These are phyloP conservation scores for Shiraia sp. DNA, from an alignment of 2,329 filamentous ascomycete species.

Conservation along the genomic window DNA sequence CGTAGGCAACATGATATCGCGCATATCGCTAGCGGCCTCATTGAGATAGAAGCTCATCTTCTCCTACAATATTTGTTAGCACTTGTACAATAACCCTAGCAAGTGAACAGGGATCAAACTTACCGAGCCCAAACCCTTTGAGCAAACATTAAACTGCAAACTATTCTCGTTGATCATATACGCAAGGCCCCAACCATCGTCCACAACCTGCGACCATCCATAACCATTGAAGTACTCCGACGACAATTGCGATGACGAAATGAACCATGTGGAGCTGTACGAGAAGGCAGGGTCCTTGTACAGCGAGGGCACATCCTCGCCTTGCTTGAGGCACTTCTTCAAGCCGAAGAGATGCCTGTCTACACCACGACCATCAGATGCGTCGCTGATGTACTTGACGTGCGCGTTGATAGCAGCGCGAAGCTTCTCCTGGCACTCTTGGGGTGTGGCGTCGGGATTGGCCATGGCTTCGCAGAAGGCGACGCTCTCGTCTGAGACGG, in stretches of 20 bases:
- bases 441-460: conserved; percentile 65
- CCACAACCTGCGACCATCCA: conserved; percentile 97
- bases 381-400: conserved; percentile 86
- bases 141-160: conserved; percentile 97
- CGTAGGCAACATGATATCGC: conserved; percentile 81
- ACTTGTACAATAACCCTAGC: too few relatives aligned
- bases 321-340: conserved; percentile 82
- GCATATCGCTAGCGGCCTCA: conserved; percentile 87
- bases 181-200: conserved; percentile 93
- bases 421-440: conserved; percentile 74
- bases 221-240: conserved; percentile 99
- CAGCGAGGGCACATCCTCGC: conserved; percentile 78
- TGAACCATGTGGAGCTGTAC: conserved; percentile 87
- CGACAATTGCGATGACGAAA: conserved; percentile 86
- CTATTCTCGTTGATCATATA: conserved; percentile 99
- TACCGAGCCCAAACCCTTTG: conserved; percentile 81
- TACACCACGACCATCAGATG: conserved; percentile 89
- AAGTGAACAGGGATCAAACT: too few relatives aligned
- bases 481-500: conserved; percentile 86
- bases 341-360: conserved; percentile 97
- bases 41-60: conserved; percentile 96
- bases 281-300: conserved; percentile 84
- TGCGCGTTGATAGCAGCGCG: conserved; percentile 80
- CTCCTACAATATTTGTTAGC: conserved; percentile 51
- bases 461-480: conserved; percentile 88